Evolutionary conservation across 768 basidiomycete species (phyloP).

Genomic region (Russula vinacea): DNA sequence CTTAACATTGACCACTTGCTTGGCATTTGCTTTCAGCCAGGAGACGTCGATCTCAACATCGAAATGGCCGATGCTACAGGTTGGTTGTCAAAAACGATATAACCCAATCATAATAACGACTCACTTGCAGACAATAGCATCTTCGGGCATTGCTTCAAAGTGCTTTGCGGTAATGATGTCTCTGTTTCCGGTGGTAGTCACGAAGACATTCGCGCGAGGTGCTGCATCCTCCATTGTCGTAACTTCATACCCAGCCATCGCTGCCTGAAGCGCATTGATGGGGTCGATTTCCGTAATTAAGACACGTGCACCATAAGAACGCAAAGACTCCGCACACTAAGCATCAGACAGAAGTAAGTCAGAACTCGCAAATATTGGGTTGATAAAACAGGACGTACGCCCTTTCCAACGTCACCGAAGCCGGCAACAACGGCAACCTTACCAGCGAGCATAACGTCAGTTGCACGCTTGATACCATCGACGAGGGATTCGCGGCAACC

Average conservation of each 20-base stretch:
- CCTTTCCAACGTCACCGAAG: slow-evolving; percentile 99
- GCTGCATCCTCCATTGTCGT: slow-evolving; percentile 99
- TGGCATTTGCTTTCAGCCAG: slow-evolving; percentile 94
- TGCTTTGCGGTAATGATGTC: slow-evolving; percentile 94
- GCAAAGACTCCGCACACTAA: slow-evolving; percentile 94
- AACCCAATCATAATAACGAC: slow-evolving; percentile 35
- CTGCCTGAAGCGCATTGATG: slow-evolving; percentile 99
- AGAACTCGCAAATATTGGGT: neutral
- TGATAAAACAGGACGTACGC: slow-evolving; percentile 55
- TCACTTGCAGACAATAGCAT: slow-evolving; percentile 97
- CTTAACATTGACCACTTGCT: slow-evolving; percentile 83
- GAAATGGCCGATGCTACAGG: slow-evolving; percentile 74
- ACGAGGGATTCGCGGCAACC: slow-evolving; percentile 99
- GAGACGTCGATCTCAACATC: slow-evolving; percentile 94
- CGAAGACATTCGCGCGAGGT: slow-evolving; percentile 83
- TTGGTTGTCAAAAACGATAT: slow-evolving; percentile 9
- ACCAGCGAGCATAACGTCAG: slow-evolving; percentile 99
- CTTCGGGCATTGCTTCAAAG: slow-evolving; percentile 93
- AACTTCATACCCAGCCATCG: slow-evolving; percentile 99
- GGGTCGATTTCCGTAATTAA: slow-evolving; percentile 98
- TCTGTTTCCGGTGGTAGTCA: slow-evolving; percentile 97
- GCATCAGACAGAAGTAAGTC: slow-evolving; percentile 11
- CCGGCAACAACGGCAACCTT: slow-evolving; percentile 99
- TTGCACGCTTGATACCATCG: slow-evolving; percentile 99
- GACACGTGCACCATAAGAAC: slow-evolving; percentile 96